phyloP scores from a whole-genome alignment of 2,329 filamentous ascomycete species.

The Blastomyces silverae region DNA sequence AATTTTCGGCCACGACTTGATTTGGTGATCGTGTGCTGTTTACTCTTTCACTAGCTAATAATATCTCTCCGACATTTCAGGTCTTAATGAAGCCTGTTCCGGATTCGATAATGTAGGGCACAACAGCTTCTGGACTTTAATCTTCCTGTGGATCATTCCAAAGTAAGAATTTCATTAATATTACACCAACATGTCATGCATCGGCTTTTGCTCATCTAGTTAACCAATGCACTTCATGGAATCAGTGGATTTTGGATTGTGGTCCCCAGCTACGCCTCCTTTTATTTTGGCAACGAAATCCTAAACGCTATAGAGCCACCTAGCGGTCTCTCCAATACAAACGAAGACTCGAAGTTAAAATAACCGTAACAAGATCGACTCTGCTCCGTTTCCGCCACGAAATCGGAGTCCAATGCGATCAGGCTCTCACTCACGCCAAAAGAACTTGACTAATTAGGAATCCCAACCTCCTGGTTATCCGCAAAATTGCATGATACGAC shows the following conservation, averaged over 20 bases:
- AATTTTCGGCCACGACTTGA: no score
- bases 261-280: constrained; percentile 56
- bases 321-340: constrained; percentile 9
- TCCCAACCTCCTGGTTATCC: background rate
- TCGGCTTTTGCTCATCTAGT: constrained; percentile 6
- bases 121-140: constrained; percentile 48
- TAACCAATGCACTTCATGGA: constrained; percentile 17
- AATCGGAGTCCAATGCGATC: background rate
- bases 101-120: constrained; percentile 58
- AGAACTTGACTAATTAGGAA: background rate
- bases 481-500: background rate
- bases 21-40: background rate
- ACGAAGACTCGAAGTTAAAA: constrained; percentile 1
- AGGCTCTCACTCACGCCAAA: background rate
- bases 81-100: constrained; percentile 55
- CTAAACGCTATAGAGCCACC: constrained; percentile 48
- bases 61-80: constrained; percentile 31
- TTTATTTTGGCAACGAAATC: constrained; percentile 56
- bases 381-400: background rate
- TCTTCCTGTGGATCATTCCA: constrained; percentile 58
- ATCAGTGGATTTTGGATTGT: constrained; percentile 57
- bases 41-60: constrained; percentile 11
- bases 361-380: background rate
- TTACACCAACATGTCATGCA: background rate
- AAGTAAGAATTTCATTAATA: constrained; percentile 48